These are phyloP conservation scores for Saxophila tyrrhenica DNA, from an alignment of 495 filamentous ascomycete genomes.

Conservation along the genomic window DNA sequence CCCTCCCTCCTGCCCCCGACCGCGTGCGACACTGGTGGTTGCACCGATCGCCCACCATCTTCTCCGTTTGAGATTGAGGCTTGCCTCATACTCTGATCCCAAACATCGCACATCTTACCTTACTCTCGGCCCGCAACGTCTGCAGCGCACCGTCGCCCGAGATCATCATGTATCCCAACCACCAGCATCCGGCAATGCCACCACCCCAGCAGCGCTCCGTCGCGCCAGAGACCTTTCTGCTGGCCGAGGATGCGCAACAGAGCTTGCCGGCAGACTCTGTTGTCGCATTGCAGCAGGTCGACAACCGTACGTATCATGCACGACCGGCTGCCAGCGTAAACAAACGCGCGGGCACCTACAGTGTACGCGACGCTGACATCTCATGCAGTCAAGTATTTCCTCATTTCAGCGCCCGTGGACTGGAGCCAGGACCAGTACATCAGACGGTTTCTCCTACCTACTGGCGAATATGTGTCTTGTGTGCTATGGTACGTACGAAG, in stretches of 20 bases:
- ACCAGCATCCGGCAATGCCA: constrained; percentile 40
- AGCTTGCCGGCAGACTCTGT: constrained; percentile 91
- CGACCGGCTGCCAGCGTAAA: not conserved
- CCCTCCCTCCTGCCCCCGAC: not conserved
- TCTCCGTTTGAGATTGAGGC: constrained; percentile 14
- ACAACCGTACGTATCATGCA: constrained; percentile 65
- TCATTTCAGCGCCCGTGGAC: constrained; percentile 95
- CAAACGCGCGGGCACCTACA: not conserved
- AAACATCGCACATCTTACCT: not conserved
- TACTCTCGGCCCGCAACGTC: constrained; percentile 16
- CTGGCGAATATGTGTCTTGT: constrained; percentile 97
- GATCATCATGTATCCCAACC: constrained; percentile 28
- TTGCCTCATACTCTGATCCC: constrained; percentile 12
- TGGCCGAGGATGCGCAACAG: constrained; percentile 91
- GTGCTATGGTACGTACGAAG: constrained; percentile 65
- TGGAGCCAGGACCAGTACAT: constrained; percentile 97
- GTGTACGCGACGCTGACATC: constrained; percentile 18
- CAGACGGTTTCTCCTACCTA: constrained; percentile 84
- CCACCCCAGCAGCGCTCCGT: constrained; percentile 54
- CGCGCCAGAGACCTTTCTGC: constrained; percentile 89
- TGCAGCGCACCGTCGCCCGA: constrained; percentile 18
- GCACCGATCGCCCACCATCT: not conserved
- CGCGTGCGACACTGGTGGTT: constrained; percentile 1
- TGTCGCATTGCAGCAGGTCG: constrained; percentile 94
- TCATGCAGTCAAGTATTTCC: constrained; percentile 89